These are phyloP conservation scores for Neocatenulostroma microsporum DNA, from an alignment of 2,329 filamentous ascomycete genomes.

Conservation along the genomic window DNA sequence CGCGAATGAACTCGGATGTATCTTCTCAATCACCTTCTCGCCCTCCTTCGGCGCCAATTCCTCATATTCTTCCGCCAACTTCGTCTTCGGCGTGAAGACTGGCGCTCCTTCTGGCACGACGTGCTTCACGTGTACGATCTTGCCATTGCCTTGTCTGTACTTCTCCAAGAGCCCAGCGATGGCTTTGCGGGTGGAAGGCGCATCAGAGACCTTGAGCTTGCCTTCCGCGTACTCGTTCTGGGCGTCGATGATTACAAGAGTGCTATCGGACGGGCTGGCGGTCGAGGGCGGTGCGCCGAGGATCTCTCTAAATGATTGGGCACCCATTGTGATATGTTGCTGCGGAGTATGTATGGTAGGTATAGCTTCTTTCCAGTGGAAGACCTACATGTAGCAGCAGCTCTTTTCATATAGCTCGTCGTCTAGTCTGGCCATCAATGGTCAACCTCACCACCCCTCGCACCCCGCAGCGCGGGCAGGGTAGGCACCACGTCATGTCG, in stretches of 20 bases:
- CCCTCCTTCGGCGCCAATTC: constrained; percentile 48
- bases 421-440: no score
- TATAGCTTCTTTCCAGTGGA: neutral
- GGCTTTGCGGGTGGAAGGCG: constrained; percentile 46
- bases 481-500: no score
- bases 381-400: neutral
- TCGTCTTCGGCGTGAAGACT: constrained; percentile 56
- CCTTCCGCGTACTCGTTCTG: constrained; percentile 62
- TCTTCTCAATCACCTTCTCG: constrained; percentile 54
- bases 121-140: constrained; percentile 57
- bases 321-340: constrained; percentile 5
- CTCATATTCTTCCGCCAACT: constrained; percentile 53
- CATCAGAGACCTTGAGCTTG: constrained; percentile 48
- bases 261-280: constrained; percentile 51
- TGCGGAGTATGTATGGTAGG: neutral
- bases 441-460: no score
- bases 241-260: constrained; percentile 61
- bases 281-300: constrained; percentile 50
- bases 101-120: constrained; percentile 53
- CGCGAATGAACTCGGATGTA: constrained; percentile 53
- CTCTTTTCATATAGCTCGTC: no score
- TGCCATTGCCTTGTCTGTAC: constrained; percentile 49
- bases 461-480: no score
- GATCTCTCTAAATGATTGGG: constrained; percentile 42
- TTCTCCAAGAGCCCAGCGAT: constrained; percentile 52